Base-by-base conservation (phyloP, 306 rosid species). In the Prunus davidiana region DNA sequence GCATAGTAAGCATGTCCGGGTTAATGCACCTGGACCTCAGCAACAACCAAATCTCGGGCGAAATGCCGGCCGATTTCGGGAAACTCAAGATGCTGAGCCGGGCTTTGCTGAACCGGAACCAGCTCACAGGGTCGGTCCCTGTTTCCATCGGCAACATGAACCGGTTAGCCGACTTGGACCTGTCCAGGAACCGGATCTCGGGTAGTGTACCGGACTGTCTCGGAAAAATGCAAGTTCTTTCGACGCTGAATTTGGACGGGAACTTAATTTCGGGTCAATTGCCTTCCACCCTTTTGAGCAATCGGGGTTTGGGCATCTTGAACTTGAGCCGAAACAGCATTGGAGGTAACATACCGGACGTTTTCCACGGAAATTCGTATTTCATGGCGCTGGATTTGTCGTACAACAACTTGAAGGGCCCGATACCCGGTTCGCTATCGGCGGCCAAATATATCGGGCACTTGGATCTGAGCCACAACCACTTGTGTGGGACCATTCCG, bases 351-450 rank as follows among this genome's bases (percentile, higher is more conserved):
- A 88, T 95, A 66, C 99, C 99, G 0, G 84, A 92, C 55, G 99
- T 86, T 11, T 92, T 95, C 75, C 79, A 91, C 24, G 34, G 86
- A 0, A 85, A 88, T 1, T 80, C 99, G 0, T 95, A 95, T 74
- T 92, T 95, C 27, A 95, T 89, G 97, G 93, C 72, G 11, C 69
- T 95, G 20, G 99, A 92, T 75, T 66, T 95, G 71, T 95, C 99
- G 12, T 81, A 72, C 49, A 95, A 95, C 58, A 83, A 84, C 0
- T 43, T 92, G 49, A 92, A 88, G 69, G 99, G 99, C 34, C 72
- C 81, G 82, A 74, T 95, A 56, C 99, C 99, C 38, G 38, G 78
- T 55, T 82, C 99, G 0, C 64, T 95, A 7, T 84, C 93, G 2
- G 75, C 93, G 11, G 92, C 97, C 0, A 91, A 89, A 65, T 95